phyloP scores from a whole-genome alignment of 176 grass and related monocot genomes.

The Stipa capillata region DNA sequence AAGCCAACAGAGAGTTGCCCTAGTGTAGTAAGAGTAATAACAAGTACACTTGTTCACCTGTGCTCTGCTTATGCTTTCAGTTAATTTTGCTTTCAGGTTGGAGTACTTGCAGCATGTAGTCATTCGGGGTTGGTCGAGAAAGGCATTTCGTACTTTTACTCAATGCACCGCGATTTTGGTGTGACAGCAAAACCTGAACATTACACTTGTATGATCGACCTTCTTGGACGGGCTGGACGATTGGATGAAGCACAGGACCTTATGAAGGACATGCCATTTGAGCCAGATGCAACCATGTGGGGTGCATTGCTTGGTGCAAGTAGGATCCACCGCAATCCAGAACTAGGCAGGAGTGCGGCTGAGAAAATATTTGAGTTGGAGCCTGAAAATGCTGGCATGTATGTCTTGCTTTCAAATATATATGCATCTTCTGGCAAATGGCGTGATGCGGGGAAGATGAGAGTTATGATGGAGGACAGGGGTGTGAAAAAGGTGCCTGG shows the following conservation, averaged over 20 bases:
- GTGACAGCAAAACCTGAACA: conserved; percentile 74
- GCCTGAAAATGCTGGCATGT: conserved; percentile 87
- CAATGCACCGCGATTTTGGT: conserved; percentile 60
- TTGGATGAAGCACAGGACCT: conserved; percentile 75
- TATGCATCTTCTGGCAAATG: conserved; percentile 85
- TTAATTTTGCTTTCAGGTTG: conserved; percentile 54
- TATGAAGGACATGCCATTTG: conserved; percentile 75
- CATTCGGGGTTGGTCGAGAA: conserved; percentile 80
- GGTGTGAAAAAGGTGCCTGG: conserved; percentile 79
- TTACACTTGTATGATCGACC: conserved; percentile 93
- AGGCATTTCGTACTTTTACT: conserved; percentile 82
- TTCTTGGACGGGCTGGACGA: conserved; percentile 78
- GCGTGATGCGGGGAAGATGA: conserved; percentile 71
- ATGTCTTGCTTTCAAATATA: conserved; percentile 92
- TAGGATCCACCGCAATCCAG: conserved; percentile 78
- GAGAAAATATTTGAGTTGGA: conserved; percentile 92
- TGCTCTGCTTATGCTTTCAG: background rate
- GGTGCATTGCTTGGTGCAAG: conserved; percentile 90
- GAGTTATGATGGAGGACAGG: conserved; percentile 67
- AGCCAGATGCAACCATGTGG: conserved; percentile 85
- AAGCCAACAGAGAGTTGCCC: background rate
- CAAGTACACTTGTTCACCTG: background rate
- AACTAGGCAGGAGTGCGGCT: conserved; percentile 71
- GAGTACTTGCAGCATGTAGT: conserved; percentile 81
- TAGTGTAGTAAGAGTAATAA: background rate